Evolutionary conservation across 129 eudicot species (phyloP), one percentile per base, ranked within the genome.

Genomic region (Glebionis coronaria): DNA sequence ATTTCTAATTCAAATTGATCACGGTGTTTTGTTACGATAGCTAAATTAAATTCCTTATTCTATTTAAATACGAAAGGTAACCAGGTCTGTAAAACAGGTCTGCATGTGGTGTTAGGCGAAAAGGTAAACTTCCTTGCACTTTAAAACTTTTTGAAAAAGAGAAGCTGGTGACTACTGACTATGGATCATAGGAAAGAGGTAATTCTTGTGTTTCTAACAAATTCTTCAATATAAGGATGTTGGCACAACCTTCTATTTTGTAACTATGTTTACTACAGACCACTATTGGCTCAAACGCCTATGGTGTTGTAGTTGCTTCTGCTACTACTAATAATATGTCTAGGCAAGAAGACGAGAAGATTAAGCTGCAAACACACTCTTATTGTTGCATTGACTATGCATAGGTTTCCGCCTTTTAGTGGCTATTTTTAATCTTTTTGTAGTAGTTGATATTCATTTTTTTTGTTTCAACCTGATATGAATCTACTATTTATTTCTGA

Each of bases 171-270:
- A 88, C 93, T 2, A 81, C n/a, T n/a, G n/a, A n/a, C n/a, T n/a
- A n/a, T 95, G 67, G 98, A 92, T 72, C 98, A 88, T 21, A 80
- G 98, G 78, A 93, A 86, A 82, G 98, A 93, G 96, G 96, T 92
- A 14, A 59, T 72, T 52, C 69, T 45, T 61, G 45, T 47, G 18
- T 58, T 31, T 31, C 9, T 69, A 18, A 40, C 52, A 55, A 49
- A 12, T 68, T 12, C 9, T 38, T 53, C 23, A 20, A 19, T 69
- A 28, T 14, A 28, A 8, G 40, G 11, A 2, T 14, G 18, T 47
- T 52, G 15, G 40, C 11, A 14, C 21, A 72, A 72, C 51, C 53
- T 53, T 23, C 3, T 15, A 56, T 58, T n/a, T 11, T n/a, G 3
- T 14, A 12, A 38, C 11, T 56, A 53, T 58, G 12, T 64, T 73